These are phyloP conservation scores for Wickerhamiella dianesei DNA, from an alignment of 805 yeast species.

Conservation along the genomic window DNA sequence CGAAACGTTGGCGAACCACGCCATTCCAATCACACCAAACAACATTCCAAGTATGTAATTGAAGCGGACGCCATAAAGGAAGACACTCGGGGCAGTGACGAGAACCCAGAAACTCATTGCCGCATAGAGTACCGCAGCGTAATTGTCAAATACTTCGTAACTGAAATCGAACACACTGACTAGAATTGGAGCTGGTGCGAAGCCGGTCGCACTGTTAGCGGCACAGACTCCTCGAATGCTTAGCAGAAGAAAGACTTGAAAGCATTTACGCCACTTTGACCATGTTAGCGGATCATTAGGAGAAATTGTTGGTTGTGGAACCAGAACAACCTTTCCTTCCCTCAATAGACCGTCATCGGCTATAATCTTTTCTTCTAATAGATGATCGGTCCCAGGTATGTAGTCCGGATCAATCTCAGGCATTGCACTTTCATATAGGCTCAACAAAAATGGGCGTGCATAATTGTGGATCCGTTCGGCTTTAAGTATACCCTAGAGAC, in stretches of 20 bases:
- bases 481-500: too few relatives aligned
- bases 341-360: constrained; percentile 7
- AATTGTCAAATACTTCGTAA: constrained; percentile 56
- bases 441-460: too few relatives aligned
- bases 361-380: constrained; percentile 28
- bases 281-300: constrained; percentile 59
- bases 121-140: constrained; percentile 61
- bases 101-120: constrained; percentile 53
- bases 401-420: constrained; percentile 7
- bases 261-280: constrained; percentile 34
- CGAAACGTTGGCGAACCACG: constrained; percentile 52
- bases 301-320: constrained; percentile 50
- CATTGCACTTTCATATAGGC: too few relatives aligned
- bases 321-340: constrained; percentile 33
- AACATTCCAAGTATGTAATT: constrained; percentile 46
- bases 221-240: constrained; percentile 32
- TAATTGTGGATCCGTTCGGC: too few relatives aligned
- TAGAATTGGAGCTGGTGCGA: constrained; percentile 51
- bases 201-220: constrained; percentile 57
- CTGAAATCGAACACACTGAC: constrained; percentile 47
- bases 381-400: constrained; percentile 20
- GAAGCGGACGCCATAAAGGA: constrained; percentile 53
- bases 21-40: constrained; percentile 46
- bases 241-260: constrained; percentile 27
- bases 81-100: constrained; percentile 51